phyloP scores from a whole-genome alignment of 2,329 filamentous ascomycete species.

The Aaosphaeria pasadenensis region DNA sequence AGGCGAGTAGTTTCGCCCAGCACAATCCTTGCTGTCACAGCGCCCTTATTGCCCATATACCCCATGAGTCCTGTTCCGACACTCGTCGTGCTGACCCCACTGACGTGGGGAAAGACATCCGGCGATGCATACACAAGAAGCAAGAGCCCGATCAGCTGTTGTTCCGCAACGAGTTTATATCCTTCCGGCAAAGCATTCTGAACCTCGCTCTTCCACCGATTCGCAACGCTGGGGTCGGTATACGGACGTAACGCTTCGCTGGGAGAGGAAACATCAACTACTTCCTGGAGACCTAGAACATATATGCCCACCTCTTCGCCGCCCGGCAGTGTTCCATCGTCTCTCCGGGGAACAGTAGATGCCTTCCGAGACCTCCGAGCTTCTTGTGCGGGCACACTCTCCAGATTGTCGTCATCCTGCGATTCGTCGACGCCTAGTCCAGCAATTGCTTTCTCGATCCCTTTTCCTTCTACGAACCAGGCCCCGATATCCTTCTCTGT shows the following conservation, averaged over 20 bases:
- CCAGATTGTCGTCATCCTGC: slow-evolving; percentile 34
- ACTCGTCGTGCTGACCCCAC: slow-evolving; percentile 75
- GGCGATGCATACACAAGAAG: slow-evolving; percentile 84
- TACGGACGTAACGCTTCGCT: slow-evolving; percentile 76
- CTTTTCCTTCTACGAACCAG: slow-evolving; percentile 83
- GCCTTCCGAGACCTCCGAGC: slow-evolving; percentile 42
- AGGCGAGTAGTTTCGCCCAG: slow-evolving; percentile 86
- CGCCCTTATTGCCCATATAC: slow-evolving; percentile 96
- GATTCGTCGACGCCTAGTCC: slow-evolving; percentile 43
- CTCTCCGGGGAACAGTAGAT: slow-evolving; percentile 44
- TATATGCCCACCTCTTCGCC: slow-evolving; percentile 81
- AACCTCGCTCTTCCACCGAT: slow-evolving; percentile 78
- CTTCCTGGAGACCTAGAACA: slow-evolving; percentile 85
- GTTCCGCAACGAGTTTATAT: slow-evolving; percentile 73
- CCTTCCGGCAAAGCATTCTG: slow-evolving; percentile 70
- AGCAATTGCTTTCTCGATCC: slow-evolving; percentile 62
- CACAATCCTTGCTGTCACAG: slow-evolving; percentile 75
- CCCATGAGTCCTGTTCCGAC: slow-evolving; percentile 89
- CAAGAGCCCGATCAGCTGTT: slow-evolving; percentile 83
- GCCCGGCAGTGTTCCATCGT: slow-evolving; percentile 49
- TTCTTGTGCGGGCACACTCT: slow-evolving; percentile 49
- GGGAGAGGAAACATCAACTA: slow-evolving; percentile 79
- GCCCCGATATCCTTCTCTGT: slow-evolving; percentile 82
- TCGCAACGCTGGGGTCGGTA: slow-evolving; percentile 66
- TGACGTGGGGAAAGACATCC: slow-evolving; percentile 69